A percentile compares a stretch with the other conserved stretches of the same genome.
Conservation (phyloP, 345 rosid species). For the Limnanthes douglasii region DNA sequence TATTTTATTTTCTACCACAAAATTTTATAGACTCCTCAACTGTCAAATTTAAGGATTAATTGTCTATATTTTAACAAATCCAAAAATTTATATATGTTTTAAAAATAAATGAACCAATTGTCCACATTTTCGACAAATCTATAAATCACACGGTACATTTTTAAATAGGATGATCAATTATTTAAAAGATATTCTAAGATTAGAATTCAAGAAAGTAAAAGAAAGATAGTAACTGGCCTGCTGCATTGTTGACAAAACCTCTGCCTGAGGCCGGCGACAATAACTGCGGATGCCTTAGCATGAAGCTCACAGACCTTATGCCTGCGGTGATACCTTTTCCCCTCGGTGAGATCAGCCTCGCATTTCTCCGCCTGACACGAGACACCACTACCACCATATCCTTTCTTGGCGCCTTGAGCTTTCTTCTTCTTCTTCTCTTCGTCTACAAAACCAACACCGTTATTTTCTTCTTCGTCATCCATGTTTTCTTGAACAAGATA, state of each 20-base stretch:
- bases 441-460: conserved; percentile 6
- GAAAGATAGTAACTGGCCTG: conserved; percentile 22
- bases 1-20: too few species aligned
- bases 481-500: conserved; percentile 30
- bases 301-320: conserved; percentile 74
- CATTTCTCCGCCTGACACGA: conserved; percentile 64
- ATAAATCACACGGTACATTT: too few species aligned
- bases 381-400: conserved; percentile 13
- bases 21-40: too few species aligned
- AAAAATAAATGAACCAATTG: too few species aligned
- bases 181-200: neutral
- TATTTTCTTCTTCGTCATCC: conserved; percentile 42
- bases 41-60: too few species aligned
- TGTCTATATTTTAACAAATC: too few species aligned
- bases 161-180: too few species aligned
- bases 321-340: conserved; percentile 46
- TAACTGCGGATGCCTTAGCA: conserved; percentile 55
- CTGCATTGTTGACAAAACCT: conserved; percentile 85
- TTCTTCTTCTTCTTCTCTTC: conserved; percentile 20
- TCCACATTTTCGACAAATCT: too few species aligned
- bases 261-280: conserved; percentile 41
- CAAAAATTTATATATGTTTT: too few species aligned
- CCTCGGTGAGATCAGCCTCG: conserved; percentile 33
- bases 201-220: neutral
- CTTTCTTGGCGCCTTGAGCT: conserved; percentile 9